Evolutionary conservation across 495 filamentous ascomycete genomes (phyloP).

Genomic region (Hyaloscypha hepaticicola): DNA sequence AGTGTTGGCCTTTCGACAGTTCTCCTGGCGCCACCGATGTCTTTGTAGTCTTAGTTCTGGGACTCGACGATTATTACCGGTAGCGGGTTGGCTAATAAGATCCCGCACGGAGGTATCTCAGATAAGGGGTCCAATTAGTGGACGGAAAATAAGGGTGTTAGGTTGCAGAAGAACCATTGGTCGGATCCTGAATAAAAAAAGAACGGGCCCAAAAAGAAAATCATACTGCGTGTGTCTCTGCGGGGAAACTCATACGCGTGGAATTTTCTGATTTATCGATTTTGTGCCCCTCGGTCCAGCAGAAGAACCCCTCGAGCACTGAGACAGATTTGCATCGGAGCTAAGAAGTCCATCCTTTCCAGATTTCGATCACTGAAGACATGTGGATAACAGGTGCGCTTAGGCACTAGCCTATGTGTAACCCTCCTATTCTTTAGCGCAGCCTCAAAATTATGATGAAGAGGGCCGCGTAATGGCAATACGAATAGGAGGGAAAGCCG

Average conservation of each 20-base stretch:
- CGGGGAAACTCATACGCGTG: too few relatives aligned
- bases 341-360: neutral
- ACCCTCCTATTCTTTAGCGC: neutral
- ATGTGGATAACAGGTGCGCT: neutral
- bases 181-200: too few relatives aligned
- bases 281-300: too few relatives aligned
- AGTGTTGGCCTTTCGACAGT: neutral
- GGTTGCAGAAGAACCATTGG: too few relatives aligned
- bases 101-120: neutral
- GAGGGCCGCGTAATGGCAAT: neutral
- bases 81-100: neutral
- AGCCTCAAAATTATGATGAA: neutral
- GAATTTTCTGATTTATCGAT: too few relatives aligned
- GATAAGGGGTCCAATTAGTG: too few relatives aligned
- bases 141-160: neutral
- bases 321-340: too few relatives aligned
- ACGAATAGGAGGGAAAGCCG: neutral
- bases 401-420: neutral
- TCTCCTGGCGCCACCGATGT: neutral
- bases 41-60: neutral
- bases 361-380: neutral
- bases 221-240: too few relatives aligned
- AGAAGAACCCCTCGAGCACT: too few relatives aligned
- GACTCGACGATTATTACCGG: too few relatives aligned
- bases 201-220: too few relatives aligned